Evolutionary conservation across 23 red algal species (phyloP), one percentile per base, ranked within the genome.

Genomic region (Gracilaria vermiculophylla): DNA sequence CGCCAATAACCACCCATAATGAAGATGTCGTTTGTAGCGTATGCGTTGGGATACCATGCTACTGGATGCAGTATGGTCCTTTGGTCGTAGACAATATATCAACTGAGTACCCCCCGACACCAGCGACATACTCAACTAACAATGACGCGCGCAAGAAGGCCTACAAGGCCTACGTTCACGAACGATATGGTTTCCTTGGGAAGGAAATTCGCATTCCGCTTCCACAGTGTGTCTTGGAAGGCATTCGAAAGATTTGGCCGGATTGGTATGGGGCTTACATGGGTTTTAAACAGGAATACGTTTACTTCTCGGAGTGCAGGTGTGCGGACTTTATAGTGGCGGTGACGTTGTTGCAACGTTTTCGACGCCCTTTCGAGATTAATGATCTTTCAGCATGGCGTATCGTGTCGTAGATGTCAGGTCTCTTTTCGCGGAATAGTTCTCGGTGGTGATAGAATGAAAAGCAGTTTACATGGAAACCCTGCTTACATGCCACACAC

Each of bases 391-490:
- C 20, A 47, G 35, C 35, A 31, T 11, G 36, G 3, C 5, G 11
- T 2, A 76, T 39, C 2, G 47, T 15, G 3, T 76, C 20, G 70
- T 76, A 76, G 12, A 76, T 2, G 5, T 44, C 70, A 24, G 70
- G 70, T 7, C 70, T 32, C 3, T 1, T 2, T 4, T 23, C 27
- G 3, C 36, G 70, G 12, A 76, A 14, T 28, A 20, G 3, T 2
- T 48, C 35, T 28, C 7, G 70, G 4, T 76, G 14, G 70, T 76
- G 70, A 29, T 11, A 76, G 39, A 76, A 47, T 10, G 42, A 10
- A 48, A 76, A 76, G 35, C 9, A 76, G 35, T 76, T 76, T 2
- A 53, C 42, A 34, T 76, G 70, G 25, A 48, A 76, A 3, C 70
- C 70, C 48, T 31, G 40, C 20, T 48, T 28, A 29, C 4, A 48